phyloP scores from a whole-genome alignment of 768 basidiomycete genomes.

The Mycena vulgaris region DNA sequence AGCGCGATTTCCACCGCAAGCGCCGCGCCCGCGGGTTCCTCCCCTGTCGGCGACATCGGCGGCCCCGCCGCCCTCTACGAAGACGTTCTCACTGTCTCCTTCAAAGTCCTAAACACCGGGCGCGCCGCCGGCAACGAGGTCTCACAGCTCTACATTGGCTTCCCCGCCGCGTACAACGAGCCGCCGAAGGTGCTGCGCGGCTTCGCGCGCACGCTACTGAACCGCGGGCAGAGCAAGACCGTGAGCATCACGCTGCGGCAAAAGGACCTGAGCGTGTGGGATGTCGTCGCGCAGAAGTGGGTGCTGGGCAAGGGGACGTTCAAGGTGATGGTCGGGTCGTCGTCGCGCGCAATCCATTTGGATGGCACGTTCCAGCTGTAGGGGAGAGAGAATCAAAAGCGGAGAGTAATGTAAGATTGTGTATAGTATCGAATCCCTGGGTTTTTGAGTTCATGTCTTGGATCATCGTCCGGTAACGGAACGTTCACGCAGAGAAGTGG shows the following conservation, averaged over 20 bases:
- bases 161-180: slow-evolving; percentile 45
- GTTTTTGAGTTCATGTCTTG: no score
- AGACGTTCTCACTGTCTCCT: slow-evolving; percentile 48
- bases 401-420: no score
- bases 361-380: slow-evolving; percentile 21
- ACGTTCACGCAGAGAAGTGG: no score
- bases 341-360: slow-evolving; percentile 41
- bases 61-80: slow-evolving; percentile 44
- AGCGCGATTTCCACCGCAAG: slow-evolving; percentile 35
- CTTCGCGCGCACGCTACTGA: slow-evolving; percentile 46
- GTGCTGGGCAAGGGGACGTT: slow-evolving; percentile 49
- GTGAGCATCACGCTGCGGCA: slow-evolving; percentile 22
- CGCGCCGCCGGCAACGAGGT: slow-evolving; percentile 43
- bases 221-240: slow-evolving; percentile 30
- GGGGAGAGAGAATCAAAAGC: no score
- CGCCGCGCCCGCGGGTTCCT: slow-evolving; percentile 16
- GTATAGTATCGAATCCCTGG: no score
- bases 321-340: slow-evolving; percentile 49
- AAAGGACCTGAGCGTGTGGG: slow-evolving; percentile 37
- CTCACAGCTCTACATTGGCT: slow-evolving; percentile 48
- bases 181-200: slow-evolving; percentile 53
- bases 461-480: no score
- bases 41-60: slow-evolving; percentile 24
- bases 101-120: slow-evolving; percentile 56
- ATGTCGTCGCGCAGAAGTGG: slow-evolving; percentile 49